Evolutionary conservation across 768 basidiomycete genomes (phyloP).

Genomic region (Exidia glandulosa): DNA sequence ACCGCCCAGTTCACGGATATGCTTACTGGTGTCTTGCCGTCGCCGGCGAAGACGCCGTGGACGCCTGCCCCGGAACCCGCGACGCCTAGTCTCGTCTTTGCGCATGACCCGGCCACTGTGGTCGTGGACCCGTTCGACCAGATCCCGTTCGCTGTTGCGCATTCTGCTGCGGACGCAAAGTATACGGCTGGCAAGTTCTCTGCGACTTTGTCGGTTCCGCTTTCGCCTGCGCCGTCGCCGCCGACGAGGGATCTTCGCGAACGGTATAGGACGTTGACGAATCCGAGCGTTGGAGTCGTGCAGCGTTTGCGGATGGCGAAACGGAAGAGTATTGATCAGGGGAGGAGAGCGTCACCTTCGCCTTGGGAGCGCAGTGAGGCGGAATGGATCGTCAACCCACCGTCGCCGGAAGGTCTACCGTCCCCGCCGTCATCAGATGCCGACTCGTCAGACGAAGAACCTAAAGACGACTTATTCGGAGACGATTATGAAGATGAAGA

Average conservation of each 20-base stretch:
- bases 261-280: slow-evolving; percentile 49
- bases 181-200: slow-evolving; percentile 64
- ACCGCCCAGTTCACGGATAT: neutral
- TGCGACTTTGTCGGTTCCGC: slow-evolving; percentile 32
- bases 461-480: neutral
- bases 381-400: slow-evolving; percentile 26
- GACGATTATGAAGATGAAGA: neutral
- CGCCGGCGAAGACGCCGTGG: slow-evolving; percentile 38
- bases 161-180: slow-evolving; percentile 59
- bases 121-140: slow-evolving; percentile 47
- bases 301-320: slow-evolving; percentile 60
- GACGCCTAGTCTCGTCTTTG: neutral
- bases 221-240: slow-evolving; percentile 2
- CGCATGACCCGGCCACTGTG: slow-evolving; percentile 10
- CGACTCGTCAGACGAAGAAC: neutral
- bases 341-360: slow-evolving; percentile 22
- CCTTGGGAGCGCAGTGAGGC: slow-evolving; percentile 37
- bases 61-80: slow-evolving; percentile 10
- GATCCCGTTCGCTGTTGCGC: slow-evolving; percentile 58
- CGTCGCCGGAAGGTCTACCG: neutral
- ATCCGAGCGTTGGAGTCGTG: slow-evolving; percentile 61
- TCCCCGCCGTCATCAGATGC: neutral
- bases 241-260: slow-evolving; percentile 22
- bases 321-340: slow-evolving; percentile 40
- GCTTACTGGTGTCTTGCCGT: slow-evolving; percentile 25